Conservation (phyloP, 371 early-diverging fungal species). For the Apophysomyces sp. region DNA sequence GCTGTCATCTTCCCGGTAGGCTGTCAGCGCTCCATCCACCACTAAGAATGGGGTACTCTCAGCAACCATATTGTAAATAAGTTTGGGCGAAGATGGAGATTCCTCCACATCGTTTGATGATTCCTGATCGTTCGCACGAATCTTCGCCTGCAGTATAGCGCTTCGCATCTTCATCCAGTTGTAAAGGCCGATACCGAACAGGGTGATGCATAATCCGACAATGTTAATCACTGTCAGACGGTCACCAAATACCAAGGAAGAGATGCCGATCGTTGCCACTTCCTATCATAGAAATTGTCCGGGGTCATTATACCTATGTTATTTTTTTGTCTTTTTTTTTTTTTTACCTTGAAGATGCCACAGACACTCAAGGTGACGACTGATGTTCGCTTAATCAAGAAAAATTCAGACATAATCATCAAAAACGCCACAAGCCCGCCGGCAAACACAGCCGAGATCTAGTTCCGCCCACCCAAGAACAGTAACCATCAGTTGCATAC, state of each 20-base stretch:
- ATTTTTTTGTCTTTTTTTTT: neutral
- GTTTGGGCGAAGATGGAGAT: neutral
- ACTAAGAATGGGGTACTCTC: constrained; percentile 51
- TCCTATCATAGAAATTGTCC: constrained; percentile 45
- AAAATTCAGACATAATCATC: constrained; percentile 89
- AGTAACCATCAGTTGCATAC: too few species aligned
- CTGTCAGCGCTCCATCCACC: constrained; percentile 33
- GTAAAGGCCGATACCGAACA: constrained; percentile 73
- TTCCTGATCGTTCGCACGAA: constrained; percentile 9
- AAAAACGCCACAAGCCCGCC: constrained; percentile 87
- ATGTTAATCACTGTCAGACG: constrained; percentile 62
- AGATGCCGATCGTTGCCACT: constrained; percentile 69
- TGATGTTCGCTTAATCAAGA: constrained; percentile 82
- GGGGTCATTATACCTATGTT: too few species aligned
- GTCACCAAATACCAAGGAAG: constrained; percentile 74
- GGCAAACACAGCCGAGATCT: constrained; percentile 34
- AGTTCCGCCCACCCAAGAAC: too few species aligned
- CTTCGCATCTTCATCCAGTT: constrained; percentile 52
- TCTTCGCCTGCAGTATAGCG: constrained; percentile 15
- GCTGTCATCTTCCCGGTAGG: constrained; percentile 24
- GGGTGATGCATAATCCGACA: constrained; percentile 68
- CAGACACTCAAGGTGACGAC: constrained; percentile 90
- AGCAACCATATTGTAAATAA: constrained; percentile 43
- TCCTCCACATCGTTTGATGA: neutral
- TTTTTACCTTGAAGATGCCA: constrained; percentile 80